Base-by-base conservation (phyloP, 345 rosid species). In the Durio zibethinus region DNA sequence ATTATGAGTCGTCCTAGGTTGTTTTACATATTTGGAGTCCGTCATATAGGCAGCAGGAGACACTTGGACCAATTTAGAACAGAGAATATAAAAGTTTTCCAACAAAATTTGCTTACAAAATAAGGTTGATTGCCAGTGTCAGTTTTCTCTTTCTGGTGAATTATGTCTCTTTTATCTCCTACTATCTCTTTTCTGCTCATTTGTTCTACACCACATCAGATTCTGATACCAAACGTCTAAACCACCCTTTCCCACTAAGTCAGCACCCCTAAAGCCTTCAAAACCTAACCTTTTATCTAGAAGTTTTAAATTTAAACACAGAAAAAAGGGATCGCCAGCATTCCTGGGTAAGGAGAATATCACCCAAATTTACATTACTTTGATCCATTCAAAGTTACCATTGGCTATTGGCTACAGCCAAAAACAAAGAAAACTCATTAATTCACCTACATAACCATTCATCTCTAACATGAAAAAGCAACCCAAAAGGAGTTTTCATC, bases 361-460 rank as follows among this genome's bases (percentile, higher is more conserved):
- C 57, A 70, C 42, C 33, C 29, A 47, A 15, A 69, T 66, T 38
- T 66, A 21, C 72, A 40, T 40, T 11, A 11, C 42, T 62, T 62
- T 62, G 67, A 62, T 62, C 42, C 21, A 62, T 62, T 62, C 21
- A 62, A 62, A 62, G 67, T 31, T 62, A 56, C 61, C 61, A 54
- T 33, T 14, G 16, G 20, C 33, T 14, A 54, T 54, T 5, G 10
- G 38, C 27, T 14, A 61, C 38, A 60, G 64, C 20, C 18, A 12
- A 57, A 25, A 27, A 27, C 8, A 29, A 4, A 54, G 60, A 4
- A 54, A 54, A 15, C 61, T 12, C 12, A 33, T 23, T 23, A 33
- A 33, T 62, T 62, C n/a, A 27, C 38, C 38, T 29, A 27, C 12
- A 31, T 0, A 61, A 61, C 38, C 20, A 29, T 61, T 59, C 36